phyloP scores from a whole-genome alignment of 352 stramenopile genomes.

The Blastocystis sp. region DNA sequence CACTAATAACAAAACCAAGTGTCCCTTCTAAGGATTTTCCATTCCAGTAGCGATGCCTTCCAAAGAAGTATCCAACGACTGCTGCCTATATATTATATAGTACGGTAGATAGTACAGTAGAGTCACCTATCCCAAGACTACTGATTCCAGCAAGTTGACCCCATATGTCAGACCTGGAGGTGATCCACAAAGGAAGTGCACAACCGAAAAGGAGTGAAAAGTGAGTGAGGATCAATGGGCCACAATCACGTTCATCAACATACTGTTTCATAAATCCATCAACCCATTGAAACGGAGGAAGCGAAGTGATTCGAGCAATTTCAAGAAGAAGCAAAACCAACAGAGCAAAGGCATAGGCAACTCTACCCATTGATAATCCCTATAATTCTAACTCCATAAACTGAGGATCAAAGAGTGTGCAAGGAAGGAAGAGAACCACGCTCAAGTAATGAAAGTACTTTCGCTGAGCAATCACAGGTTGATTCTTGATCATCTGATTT shows the following conservation, averaged over 20 bases:
- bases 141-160: neutral
- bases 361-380: neutral
- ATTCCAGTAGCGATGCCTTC: neutral
- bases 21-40: neutral
- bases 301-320: neutral
- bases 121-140: neutral
- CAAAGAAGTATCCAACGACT: neutral
- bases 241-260: slow-evolving; percentile 35
- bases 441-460: slow-evolving; percentile 42
- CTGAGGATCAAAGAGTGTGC: neutral
- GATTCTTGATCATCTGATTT: neutral
- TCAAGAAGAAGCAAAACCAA: slow-evolving; percentile 27
- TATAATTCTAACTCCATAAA: slow-evolving; percentile 8
- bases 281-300: neutral
- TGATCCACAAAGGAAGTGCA: slow-evolving; percentile 33
- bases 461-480: slow-evolving; percentile 24
- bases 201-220: slow-evolving; percentile 51
- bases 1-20: neutral
- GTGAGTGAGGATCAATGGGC: slow-evolving; percentile 47
- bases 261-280: neutral
- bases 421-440: slow-evolving; percentile 32
- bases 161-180: neutral
- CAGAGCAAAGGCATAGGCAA: slow-evolving; percentile 41
- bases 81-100: neutral
- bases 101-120: neutral